Evolutionary conservation across 2,329 filamentous ascomycete genomes (phyloP).

Genomic region (Teratosphaeria nubilosa): DNA sequence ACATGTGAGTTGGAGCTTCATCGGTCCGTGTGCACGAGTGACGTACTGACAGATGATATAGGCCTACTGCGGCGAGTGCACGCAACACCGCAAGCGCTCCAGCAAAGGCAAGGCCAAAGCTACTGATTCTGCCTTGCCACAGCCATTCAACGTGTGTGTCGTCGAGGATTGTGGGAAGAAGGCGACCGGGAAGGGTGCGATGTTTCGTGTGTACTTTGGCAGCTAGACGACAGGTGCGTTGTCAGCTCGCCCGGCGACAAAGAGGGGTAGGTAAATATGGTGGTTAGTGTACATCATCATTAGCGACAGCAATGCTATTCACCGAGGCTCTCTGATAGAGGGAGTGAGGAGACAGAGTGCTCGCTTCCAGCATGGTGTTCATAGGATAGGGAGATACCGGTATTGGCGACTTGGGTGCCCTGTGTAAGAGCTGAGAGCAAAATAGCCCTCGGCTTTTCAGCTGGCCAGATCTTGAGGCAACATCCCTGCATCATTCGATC

Average conservation of each 20-base stretch:
- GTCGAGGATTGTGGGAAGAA: conserved; percentile 34
- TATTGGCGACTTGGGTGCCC: background rate
- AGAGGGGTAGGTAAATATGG: background rate
- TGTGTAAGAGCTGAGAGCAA: background rate
- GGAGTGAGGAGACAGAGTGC: background rate
- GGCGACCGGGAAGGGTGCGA: conserved; percentile 17
- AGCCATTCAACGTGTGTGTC: conserved; percentile 36
- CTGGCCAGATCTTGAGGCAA: background rate
- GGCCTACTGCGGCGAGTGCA: conserved; percentile 46
- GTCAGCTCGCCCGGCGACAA: background rate
- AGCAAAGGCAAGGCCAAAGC: conserved; percentile 30
- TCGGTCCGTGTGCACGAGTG: background rate
- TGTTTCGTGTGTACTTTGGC: conserved; percentile 21
- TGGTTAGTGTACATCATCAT: background rate
- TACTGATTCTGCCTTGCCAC: conserved; percentile 13
- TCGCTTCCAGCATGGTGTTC: background rate
- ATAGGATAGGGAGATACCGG: background rate
- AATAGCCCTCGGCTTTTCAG: background rate
- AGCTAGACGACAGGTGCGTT: conserved; percentile 7
- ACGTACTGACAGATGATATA: conserved; percentile 13
- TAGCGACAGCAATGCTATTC: background rate
- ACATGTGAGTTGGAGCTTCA: conserved; percentile 52
- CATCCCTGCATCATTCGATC: too few relatives aligned
- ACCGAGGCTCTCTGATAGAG: too few relatives aligned
- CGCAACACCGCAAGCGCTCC: conserved; percentile 24